These are phyloP conservation scores for Pythium monospermum DNA, from an alignment of 352 stramenopile species.

Conservation along the genomic window DNA sequence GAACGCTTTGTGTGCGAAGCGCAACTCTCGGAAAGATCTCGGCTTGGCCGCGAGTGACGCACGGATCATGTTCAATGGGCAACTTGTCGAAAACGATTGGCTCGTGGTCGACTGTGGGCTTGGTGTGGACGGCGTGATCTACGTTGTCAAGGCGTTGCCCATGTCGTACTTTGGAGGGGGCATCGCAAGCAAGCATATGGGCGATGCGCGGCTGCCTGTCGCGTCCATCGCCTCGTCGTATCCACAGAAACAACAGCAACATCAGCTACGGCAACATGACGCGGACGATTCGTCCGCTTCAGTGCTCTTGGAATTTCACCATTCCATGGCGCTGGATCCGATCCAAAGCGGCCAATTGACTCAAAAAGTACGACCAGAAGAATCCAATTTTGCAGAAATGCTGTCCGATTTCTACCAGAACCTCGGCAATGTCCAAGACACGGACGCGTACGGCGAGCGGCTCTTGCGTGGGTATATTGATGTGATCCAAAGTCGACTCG, in stretches of 20 bases:
- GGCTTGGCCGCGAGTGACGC: slow-evolving; percentile 41
- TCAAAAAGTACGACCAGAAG: slow-evolving; percentile 63
- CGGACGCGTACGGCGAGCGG: slow-evolving; percentile 68
- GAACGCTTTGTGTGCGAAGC: slow-evolving; percentile 49
- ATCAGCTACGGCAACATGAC: slow-evolving; percentile 15
- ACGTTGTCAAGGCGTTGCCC: slow-evolving; percentile 47
- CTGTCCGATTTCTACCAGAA: slow-evolving; percentile 72
- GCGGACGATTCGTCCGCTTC: slow-evolving; percentile 33
- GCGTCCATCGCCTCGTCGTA: slow-evolving; percentile 75
- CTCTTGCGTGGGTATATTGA: slow-evolving; percentile 74
- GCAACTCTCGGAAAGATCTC: slow-evolving; percentile 36
- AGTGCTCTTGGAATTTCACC: slow-evolving; percentile 45
- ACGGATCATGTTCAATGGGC: slow-evolving; percentile 70
- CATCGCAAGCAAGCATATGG: slow-evolving; percentile 12
- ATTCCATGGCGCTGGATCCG: slow-evolving; percentile 32
- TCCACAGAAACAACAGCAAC: slow-evolving; percentile 19
- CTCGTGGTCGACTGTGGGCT: slow-evolving; percentile 79
- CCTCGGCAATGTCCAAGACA: slow-evolving; percentile 60
- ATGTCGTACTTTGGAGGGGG: slow-evolving; percentile 7
- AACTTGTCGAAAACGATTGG: slow-evolving; percentile 75
- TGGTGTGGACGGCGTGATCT: slow-evolving; percentile 59
- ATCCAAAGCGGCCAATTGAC: slow-evolving; percentile 38
- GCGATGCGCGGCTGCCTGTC: slow-evolving; percentile 53
- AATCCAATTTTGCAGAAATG: slow-evolving; percentile 72
- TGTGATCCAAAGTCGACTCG: slow-evolving; percentile 57